Evolutionary conservation across 495 filamentous ascomycete genomes (phyloP).

Genomic region (Astrocystis sublimbata): DNA sequence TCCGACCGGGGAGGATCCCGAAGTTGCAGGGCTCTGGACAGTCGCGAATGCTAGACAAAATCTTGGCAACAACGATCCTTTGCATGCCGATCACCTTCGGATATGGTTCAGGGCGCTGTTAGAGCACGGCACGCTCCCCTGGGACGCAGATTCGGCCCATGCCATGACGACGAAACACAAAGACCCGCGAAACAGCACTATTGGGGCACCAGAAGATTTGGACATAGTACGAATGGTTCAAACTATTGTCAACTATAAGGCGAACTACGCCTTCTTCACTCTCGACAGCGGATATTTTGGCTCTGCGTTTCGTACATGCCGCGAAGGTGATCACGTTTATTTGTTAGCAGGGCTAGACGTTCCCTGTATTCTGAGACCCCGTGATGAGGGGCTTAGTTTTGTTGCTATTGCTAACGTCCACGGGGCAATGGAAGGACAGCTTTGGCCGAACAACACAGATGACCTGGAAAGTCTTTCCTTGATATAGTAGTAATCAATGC

Average conservation of each 20-base stretch:
- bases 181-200: not conserved
- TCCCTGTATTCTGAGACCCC: not conserved
- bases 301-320: not conserved
- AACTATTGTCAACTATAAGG: not conserved
- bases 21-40: not conserved
- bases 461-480: not conserved
- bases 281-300: constrained; percentile 4
- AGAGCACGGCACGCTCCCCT: not conserved
- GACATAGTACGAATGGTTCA: not conserved
- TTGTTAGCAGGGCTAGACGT: not conserved
- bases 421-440: not conserved
- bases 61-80: not conserved
- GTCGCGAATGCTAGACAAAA: not conserved
- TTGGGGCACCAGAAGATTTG: not conserved
- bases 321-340: not conserved
- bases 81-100: not conserved
- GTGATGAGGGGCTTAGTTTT: not conserved
- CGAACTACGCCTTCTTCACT: not conserved
- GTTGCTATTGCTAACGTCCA: not conserved
- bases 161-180: not conserved
- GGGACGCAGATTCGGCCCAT: not conserved
- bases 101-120: not conserved
- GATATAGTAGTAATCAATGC: too few species aligned
- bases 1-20: not conserved
- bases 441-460: not conserved